Evolutionary conservation across 352 stramenopile genomes (phyloP), one percentile per base, ranked within the genome.

Genomic region (Globisporangium irregulare): DNA sequence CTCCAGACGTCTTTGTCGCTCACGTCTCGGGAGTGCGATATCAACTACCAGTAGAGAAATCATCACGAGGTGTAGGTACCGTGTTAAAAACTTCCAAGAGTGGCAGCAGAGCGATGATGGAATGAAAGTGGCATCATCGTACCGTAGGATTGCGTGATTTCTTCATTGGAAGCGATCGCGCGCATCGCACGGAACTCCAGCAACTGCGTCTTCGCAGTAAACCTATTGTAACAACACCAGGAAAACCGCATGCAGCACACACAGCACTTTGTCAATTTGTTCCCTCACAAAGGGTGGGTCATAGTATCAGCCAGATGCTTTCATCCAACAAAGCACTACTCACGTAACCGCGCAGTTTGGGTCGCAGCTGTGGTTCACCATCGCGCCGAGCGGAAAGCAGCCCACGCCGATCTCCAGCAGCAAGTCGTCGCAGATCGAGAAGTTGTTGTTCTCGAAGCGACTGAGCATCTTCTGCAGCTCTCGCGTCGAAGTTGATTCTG

Each of bases 401-500:
- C 86, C 86, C 0, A 76, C 77, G 4, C 82, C 86, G 9, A 91
- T 32, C 15, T 82, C 74, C 10, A 89, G 38, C 36, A 92, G 58
- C 54, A 86, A 36, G 10, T 89, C 84, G 64, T 94, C 84, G 15
- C 73, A 84, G 67, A 94, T 88, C n/a, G 74, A 77, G 38, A 92
- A 91, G 41, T 94, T 94, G 73, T 94, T 94, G 70, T 81, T 86
- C 43, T 75, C 76, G 66, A 92, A 92, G 15, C 86, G 82, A 67
- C 83, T 86, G 36, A 94, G 71, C 82, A 91, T 87, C 34, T 73
- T 73, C 67, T 86, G 74, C 56, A 92, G 67, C 59, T 87, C 72
- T 5, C 70, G 62, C 56, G 80, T 66, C 41, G 75, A 64, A 41
- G 46, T 20, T 2, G 67, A 68, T 48, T 61, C 70, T 76, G 24